Evolutionary conservation across 23 red algal species (phyloP).

Genomic region (Cyanidioschyzon merolae): DNA sequence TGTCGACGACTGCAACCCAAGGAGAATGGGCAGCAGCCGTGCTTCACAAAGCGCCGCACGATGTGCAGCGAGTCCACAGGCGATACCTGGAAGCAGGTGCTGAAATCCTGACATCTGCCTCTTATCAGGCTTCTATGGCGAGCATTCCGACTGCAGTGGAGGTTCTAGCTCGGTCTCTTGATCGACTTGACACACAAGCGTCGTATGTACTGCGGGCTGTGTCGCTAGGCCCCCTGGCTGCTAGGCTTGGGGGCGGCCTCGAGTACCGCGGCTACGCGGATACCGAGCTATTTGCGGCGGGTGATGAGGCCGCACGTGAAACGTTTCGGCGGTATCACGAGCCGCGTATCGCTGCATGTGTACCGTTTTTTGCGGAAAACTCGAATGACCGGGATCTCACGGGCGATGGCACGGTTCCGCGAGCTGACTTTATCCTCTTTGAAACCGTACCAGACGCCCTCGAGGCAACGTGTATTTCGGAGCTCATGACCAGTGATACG

Average conservation of each 20-base stretch:
- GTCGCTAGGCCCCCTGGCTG: conserved; percentile 20
- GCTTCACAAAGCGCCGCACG: background rate
- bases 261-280: conserved; percentile 19
- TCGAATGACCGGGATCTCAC: background rate
- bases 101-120: conserved; percentile 6
- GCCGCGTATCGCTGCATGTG: background rate
- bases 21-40: conserved; percentile 21
- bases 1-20: background rate
- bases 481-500: background rate
- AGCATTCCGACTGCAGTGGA: conserved; percentile 4
- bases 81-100: conserved; percentile 22
- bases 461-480: conserved; percentile 8
- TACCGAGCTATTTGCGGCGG: background rate
- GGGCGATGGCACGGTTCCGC: background rate
- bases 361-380: background rate
- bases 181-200: background rate
- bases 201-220: background rate
- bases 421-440: conserved; percentile 15
- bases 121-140: conserved; percentile 19
- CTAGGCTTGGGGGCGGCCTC: conserved; percentile 12
- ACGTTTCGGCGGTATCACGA: background rate
- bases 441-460: conserved; percentile 23
- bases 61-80: conserved; percentile 15
- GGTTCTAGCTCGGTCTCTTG: background rate
- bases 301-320: background rate